These are phyloP conservation scores for Calocybe gangraenosa DNA, from an alignment of 768 basidiomycete species.

Conservation along the genomic window DNA sequence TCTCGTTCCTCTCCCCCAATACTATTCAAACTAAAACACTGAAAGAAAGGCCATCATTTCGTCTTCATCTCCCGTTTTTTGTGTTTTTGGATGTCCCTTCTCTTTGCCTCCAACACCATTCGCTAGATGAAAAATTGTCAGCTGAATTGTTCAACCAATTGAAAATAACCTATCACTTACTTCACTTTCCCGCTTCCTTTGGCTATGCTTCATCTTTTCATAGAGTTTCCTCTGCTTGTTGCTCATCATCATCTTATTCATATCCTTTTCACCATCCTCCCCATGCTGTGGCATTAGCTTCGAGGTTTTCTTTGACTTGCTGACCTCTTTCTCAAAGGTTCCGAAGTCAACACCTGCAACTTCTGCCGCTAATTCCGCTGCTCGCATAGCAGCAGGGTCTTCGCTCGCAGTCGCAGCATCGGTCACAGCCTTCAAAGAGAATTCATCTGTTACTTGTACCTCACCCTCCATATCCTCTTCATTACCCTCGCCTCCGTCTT, in stretches of 20 bases:
- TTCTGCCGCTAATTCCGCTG: conserved; percentile 92
- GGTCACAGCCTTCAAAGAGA: conserved; percentile 28
- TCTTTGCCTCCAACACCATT: conserved; percentile 55
- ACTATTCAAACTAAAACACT: too few species aligned
- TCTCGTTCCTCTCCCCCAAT: too few species aligned
- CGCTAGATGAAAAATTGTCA: conserved; percentile 38
- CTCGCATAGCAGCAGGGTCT: conserved; percentile 69
- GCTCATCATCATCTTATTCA: conserved; percentile 98
- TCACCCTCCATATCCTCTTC: conserved; percentile 30
- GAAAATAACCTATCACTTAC: conserved; percentile 39
- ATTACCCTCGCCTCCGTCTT: conserved; percentile 25
- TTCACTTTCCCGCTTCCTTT: conserved; percentile 74
- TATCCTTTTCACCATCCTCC: conserved; percentile 63
- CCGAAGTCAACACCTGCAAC: conserved; percentile 78
- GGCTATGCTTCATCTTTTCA: conserved; percentile 87
- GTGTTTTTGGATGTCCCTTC: conserved; percentile 49
- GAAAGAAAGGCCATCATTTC: too few species aligned
- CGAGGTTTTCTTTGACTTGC: conserved; percentile 46
- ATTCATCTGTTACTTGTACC: conserved; percentile 20
- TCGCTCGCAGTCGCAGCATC: conserved; percentile 30
- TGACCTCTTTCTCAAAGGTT: conserved; percentile 73
- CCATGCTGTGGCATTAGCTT: conserved; percentile 20
- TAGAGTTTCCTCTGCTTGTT: conserved; percentile 92
- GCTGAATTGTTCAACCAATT: not conserved
- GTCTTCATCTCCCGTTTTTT: conserved; percentile 30